phyloP scores from a whole-genome alignment of 805 yeast species.

The Pichia manshurica region DNA sequence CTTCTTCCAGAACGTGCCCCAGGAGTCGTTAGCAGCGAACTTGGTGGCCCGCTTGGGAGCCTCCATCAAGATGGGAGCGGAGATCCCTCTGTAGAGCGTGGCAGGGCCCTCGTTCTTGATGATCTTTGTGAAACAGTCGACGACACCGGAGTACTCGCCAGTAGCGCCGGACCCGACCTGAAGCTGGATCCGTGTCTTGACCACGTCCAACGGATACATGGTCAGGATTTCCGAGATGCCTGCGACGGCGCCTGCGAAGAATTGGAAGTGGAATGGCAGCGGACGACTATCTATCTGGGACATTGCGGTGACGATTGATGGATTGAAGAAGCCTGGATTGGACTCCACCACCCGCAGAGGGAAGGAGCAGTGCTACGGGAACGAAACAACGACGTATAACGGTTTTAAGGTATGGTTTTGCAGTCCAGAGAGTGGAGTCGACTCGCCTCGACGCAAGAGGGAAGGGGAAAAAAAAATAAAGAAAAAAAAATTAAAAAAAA shows the following conservation, averaged over 20 bases:
- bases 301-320: not conserved
- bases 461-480: no score
- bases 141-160: constrained; percentile 73
- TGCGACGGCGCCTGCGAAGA: constrained; percentile 87
- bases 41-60: constrained; percentile 99
- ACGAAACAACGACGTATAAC: no score
- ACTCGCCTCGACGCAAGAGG: no score
- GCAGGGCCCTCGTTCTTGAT: constrained; percentile 79
- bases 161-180: constrained; percentile 51
- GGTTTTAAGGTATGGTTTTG: no score
- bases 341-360: no score
- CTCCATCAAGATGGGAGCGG: constrained; percentile 97
- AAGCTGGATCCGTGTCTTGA: constrained; percentile 92
- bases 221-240: constrained; percentile 94
- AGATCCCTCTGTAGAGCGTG: constrained; percentile 85
- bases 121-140: constrained; percentile 80
- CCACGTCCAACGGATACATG: constrained; percentile 96
- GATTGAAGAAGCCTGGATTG: no score
- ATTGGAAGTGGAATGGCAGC: constrained; percentile 90
- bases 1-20: constrained; percentile 77
- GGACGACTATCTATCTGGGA: constrained; percentile 31
- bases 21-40: constrained; percentile 96
- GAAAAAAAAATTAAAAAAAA: no score
- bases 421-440: no score
- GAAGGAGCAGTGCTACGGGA: no score